A percentile compares a stretch with the other conserved stretches of the same genome.
These are phyloP conservation scores for Rhizophora apiculata DNA, from an alignment of 345 rosid species.

Conservation along the genomic window DNA sequence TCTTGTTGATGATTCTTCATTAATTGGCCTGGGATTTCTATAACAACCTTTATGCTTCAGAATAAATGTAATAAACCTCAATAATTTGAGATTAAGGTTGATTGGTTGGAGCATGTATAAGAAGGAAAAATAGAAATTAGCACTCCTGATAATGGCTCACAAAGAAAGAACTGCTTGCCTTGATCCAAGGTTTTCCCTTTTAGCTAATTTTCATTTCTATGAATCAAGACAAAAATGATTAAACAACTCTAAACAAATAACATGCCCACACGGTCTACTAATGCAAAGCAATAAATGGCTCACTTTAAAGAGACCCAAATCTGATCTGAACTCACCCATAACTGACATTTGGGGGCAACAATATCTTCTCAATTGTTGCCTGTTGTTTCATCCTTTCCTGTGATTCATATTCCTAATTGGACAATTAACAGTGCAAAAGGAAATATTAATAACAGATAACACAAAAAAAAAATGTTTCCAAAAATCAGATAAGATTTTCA, in stretches of 20 bases:
- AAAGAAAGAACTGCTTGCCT: neutral
- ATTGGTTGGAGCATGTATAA: neutral
- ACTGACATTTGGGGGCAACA: constrained; percentile 61
- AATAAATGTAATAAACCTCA: too few relatives aligned
- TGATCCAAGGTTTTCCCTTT: neutral
- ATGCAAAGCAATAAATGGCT: neutral
- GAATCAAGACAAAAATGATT: neutral
- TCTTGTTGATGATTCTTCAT: too few relatives aligned
- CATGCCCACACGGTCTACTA: neutral
- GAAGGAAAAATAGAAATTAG: neutral
- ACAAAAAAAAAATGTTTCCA: neutral
- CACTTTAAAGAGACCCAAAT: neutral
- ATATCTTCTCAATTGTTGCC: constrained; percentile 50
- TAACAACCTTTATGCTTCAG: too few relatives aligned
- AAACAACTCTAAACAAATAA: neutral
- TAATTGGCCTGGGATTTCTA: too few relatives aligned
- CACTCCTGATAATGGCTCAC: neutral
- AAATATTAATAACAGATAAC: neutral
- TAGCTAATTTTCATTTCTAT: too few relatives aligned
- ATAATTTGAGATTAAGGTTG: too few relatives aligned
- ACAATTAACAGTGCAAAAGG: neutral
- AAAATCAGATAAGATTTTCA: neutral
- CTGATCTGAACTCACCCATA: constrained; percentile 48
- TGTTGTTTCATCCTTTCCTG: constrained; percentile 75
- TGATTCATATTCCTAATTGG: constrained; percentile 67